phyloP scores from a whole-genome alignment of 2,329 filamentous ascomycete genomes.

The Penicillium sp. region DNA sequence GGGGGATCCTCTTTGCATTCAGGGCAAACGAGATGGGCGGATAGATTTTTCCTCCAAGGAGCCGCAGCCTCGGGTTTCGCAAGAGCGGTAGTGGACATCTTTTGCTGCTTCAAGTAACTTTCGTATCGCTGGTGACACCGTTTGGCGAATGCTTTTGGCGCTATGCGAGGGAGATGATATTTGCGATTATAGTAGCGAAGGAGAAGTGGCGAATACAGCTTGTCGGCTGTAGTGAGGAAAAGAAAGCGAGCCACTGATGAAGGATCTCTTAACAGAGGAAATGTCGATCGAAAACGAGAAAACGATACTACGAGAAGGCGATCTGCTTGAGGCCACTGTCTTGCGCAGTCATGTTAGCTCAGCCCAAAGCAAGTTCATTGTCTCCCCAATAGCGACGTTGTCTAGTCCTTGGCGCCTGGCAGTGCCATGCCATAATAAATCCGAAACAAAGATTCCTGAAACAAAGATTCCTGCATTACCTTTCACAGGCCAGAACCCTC shows the following conservation, averaged over 20 bases:
- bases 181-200: slow-evolving; percentile 56
- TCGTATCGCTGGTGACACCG: slow-evolving; percentile 40
- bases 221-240: slow-evolving; percentile 48
- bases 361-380: slow-evolving; percentile 4
- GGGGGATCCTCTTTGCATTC: slow-evolving; percentile 93
- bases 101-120: slow-evolving; percentile 27
- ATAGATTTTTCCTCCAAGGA: slow-evolving; percentile 78
- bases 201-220: slow-evolving; percentile 71
- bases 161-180: slow-evolving; percentile 45
- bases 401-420: background rate
- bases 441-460: background rate
- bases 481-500: slow-evolving; percentile 27
- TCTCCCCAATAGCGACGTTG: background rate
- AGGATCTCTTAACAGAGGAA: slow-evolving; percentile 21
- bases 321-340: slow-evolving; percentile 33
- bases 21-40: slow-evolving; percentile 78
- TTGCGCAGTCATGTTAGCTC: slow-evolving; percentile 36
- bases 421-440: background rate
- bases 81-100: slow-evolving; percentile 39
- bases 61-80: slow-evolving; percentile 41
- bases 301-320: background rate
- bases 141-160: slow-evolving; percentile 47
- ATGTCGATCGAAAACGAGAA: no score
- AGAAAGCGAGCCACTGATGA: slow-evolving; percentile 10
- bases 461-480: slow-evolving; percentile 31